Evolutionary conservation across 352 stramenopile species (phyloP), one percentile per base, ranked within the genome.

Genomic region (Chrysophaeum taylorii): DNA sequence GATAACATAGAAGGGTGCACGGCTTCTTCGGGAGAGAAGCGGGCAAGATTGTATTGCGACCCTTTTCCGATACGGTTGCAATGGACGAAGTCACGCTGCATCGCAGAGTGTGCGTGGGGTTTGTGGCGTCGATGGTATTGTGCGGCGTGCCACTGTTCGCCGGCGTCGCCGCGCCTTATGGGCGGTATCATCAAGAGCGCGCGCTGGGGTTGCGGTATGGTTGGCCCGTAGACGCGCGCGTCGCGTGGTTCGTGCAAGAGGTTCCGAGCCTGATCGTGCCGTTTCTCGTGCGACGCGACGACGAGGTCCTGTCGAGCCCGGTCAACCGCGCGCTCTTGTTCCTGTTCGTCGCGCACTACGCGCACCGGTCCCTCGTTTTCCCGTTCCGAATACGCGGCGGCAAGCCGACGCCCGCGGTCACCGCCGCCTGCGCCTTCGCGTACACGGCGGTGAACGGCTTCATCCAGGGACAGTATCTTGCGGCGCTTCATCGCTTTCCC

Each of bases 361-460:
- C 87, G 21, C 84, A 91, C 72, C 75, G 85, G 70, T 72, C 81
- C 27, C 77, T 90, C 18, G 70, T 89, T 29, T 91, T 88, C 75
- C 86, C 86, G 36, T 69, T 90, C 35, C 45, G 79, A 62, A 84
- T 89, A 27, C 23, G 64, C 16, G 76, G 76, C 45, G 79, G 75
- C 41, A 79, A 85, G 57, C 45, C 68, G 25, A 82, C 87, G 15
- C 83, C 83, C 33, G 61, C 88, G 12, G 42, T 79, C 35, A 78
- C 89, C 5, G 74, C 79, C 21, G 16, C 82, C 2, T 76, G 79
- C 64, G 84, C 83, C 43, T 72, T 72, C 67, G 71, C 50, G 67
- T 85, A 73, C 50, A 80, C 69, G 64, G 31, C 70, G 37, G 68
- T 79, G 27, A 88, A 88, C 75, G 82, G 82, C 39, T 86, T 82